A percentile compares a stretch with the other conserved stretches of the same genome.
Evolutionary conservation across 1,284 basidiomycete genomes (phyloP).

Genomic region (Prillingera fragicola): DNA sequence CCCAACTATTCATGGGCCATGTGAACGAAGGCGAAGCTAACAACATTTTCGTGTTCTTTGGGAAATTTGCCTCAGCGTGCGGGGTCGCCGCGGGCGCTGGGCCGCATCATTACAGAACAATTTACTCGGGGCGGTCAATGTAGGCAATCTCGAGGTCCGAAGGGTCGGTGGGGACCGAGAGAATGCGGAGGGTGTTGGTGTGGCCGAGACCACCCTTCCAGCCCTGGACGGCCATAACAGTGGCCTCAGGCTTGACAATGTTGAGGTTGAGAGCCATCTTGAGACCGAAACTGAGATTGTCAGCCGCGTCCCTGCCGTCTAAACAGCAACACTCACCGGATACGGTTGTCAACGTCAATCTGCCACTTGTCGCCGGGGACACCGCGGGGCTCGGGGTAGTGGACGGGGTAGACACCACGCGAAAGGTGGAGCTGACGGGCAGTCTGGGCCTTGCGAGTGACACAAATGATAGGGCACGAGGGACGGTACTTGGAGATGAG

Average conservation of each 20-base stretch:
- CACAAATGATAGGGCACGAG: conserved; percentile 86
- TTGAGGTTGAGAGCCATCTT: conserved; percentile 79
- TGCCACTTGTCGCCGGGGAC: conserved; percentile 90
- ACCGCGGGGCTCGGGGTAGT: conserved; percentile 84
- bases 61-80: too few species aligned
- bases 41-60: too few species aligned
- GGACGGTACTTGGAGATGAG: conserved; percentile 97
- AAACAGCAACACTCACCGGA: conserved; percentile 36
- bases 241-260: conserved; percentile 83
- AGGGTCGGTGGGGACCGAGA: conserved; percentile 70
- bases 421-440: conserved; percentile 95
- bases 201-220: conserved; percentile 98
- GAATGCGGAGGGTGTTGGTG: conserved; percentile 51
- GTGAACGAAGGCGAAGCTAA: too few species aligned
- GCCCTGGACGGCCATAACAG: conserved; percentile 92
- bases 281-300: conserved; percentile 85
- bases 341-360: conserved; percentile 68
- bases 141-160: conserved; percentile 66
- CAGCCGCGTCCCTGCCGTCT: conserved; percentile 71
- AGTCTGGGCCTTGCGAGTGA: conserved; percentile 93
- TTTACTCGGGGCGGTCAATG: conserved; percentile 20
- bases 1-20: too few species aligned
- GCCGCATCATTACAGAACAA: neutral
- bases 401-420: conserved; percentile 95
- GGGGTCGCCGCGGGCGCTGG: too few species aligned